Evolutionary conservation across 768 basidiomycete genomes (phyloP), one percentile per base, ranked within the genome.

Genomic region (Auricularia sp.): DNA sequence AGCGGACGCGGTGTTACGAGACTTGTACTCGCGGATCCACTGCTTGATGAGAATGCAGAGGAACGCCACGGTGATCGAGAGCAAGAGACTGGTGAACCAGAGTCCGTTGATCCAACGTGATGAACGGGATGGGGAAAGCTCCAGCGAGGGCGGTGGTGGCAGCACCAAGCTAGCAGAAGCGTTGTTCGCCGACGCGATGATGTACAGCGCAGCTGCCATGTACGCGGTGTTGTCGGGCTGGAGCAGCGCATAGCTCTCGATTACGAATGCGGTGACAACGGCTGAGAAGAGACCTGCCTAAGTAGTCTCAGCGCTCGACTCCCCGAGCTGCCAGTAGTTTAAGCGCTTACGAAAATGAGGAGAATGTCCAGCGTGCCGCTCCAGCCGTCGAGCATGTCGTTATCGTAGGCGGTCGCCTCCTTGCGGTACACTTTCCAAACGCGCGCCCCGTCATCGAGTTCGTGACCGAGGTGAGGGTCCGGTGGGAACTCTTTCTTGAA

Each of bases 361-460:
- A 64, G 54, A 16, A 64, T 54, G 33, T 64, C 64, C 16, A 51
- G 39, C 56, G 29, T 56, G 11, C 21, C 3, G 18, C 59, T 63
- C 65, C 56, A 67, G 35, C 16, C 21, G 21, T 45, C 59, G 29
- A 64, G 37, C 47, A 64, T 29, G 29, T 39, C 64, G 8, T 24
- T 18, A 29, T 67, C 66, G 18, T 59, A 62, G 37, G 35, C 63
- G 5, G 35, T 54, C 3, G 56, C 54, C 45, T 67, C 64, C 21
- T 67, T 64, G 33, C 61, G 51, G 33, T 64, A 67, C 6, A 58
- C 62, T 36, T 44, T 10, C 66, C 66, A 67, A 16, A 67, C 64
- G 13, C 64, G 64, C 4, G 66, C 64, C 18, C 65, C 62, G 24
- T 54, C 51, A 16, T n/a, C 36, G 14, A 39, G 24, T 34, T 62